Evolutionary conservation across 768 basidiomycete genomes (phyloP).

Genomic region (Omphalotus guepiniiformis): DNA sequence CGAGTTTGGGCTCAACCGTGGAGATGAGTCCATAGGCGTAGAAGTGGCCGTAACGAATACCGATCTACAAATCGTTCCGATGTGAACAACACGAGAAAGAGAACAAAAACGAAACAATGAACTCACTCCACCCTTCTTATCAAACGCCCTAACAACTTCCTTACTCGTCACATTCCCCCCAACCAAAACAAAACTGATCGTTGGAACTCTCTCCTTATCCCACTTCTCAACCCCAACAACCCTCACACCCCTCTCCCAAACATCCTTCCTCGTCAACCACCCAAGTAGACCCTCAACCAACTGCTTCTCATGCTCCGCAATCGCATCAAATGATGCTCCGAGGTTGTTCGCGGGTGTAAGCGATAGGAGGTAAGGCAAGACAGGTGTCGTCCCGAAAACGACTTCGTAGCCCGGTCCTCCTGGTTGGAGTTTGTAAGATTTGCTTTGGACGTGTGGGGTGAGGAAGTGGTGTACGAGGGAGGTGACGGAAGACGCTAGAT

Average conservation of each 20-base stretch:
- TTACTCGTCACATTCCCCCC: slow-evolving; percentile 55
- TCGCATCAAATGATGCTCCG: slow-evolving; percentile 21
- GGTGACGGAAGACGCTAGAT: slow-evolving; percentile 47
- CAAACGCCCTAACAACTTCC: slow-evolving; percentile 62
- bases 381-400: slow-evolving; percentile 14
- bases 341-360: slow-evolving; percentile 49
- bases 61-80: slow-evolving; percentile 45
- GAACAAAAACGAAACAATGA: neutral
- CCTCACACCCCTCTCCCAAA: slow-evolving; percentile 42
- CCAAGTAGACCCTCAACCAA: neutral
- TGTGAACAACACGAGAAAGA: neutral
- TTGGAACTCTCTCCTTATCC: slow-evolving; percentile 51
- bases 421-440: slow-evolving; percentile 61
- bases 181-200: slow-evolving; percentile 66
- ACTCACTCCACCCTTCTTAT: slow-evolving; percentile 59
- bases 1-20: slow-evolving; percentile 49
- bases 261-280: neutral
- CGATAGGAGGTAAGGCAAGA: slow-evolving; percentile 59
- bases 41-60: slow-evolving; percentile 76
- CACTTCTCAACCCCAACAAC: slow-evolving; percentile 58
- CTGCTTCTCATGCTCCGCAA: slow-evolving; percentile 5
- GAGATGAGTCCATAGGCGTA: slow-evolving; percentile 67
- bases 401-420: slow-evolving; percentile 61
- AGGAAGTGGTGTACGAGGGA: slow-evolving; percentile 74
- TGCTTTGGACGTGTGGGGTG: slow-evolving; percentile 28